Evolutionary conservation across 371 early-diverging fungal genomes (phyloP), one percentile per base, ranked within the genome.

Genomic region (Mortierella sp.): DNA sequence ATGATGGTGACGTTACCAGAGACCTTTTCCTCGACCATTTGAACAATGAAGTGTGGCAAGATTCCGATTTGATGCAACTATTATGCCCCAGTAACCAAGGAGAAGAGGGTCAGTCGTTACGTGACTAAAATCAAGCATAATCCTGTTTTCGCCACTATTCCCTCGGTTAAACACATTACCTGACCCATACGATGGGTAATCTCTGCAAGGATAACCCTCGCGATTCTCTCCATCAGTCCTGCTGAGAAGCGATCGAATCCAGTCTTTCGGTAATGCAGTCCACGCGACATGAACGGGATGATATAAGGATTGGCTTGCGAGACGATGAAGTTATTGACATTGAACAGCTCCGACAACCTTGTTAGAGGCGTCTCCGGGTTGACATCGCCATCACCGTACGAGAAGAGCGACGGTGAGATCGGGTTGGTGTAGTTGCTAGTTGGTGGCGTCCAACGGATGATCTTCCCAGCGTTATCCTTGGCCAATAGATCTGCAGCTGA

Each of bases 251-350:
- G 46, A 45, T 72, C 86, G 60, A 61, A 84, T 79, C 53, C 72
- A 0, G 62, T 66, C 19, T 72, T 72, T 10, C 82, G 83, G n/a
- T 83, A 65, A 39, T 81, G 82, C 53, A 85, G 79, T n/a, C 83
- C 83, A 14, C 82, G 83, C 3, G 84, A 66, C 63, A 88, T 81
- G 50, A 90, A 90, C 0, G 90, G 90, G 41, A 88, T 86, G 46
- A 87, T 84, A 67, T 84, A 86, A 0, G 87, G 81, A 57, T 84
- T 88, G 7, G 90, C 90, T 67, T 91, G 90, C 0, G 91, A 90
- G 1, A 92, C 90, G 54, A 92, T 91, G 65, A 90, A 88, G 67
- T 91, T 90, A 49, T 91, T 92, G 19, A 91, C 91, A 52, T 91
- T 90, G 53, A 91, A 91, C 3, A 92, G 78, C 55, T 92, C 91